phyloP scores from a whole-genome alignment of 768 basidiomycete genomes.

The Mycena filopes region DNA sequence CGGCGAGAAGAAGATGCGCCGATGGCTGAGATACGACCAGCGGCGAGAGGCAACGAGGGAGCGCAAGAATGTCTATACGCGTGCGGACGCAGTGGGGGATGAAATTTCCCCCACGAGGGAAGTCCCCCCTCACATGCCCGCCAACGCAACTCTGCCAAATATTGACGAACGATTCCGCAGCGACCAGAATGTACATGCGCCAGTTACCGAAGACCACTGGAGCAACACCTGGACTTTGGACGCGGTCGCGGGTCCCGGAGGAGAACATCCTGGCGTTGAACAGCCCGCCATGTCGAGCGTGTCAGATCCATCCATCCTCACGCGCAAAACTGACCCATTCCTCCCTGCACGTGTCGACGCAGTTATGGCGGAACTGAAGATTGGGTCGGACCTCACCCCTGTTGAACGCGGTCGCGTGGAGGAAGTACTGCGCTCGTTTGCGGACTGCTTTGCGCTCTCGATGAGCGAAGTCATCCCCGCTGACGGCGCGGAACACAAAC shows the following conservation, averaged over 20 bases:
- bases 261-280: conserved; percentile 8
- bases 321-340: conserved; percentile 32
- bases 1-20: too few species aligned
- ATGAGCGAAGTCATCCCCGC: conserved; percentile 42
- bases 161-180: too few species aligned
- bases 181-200: too few species aligned
- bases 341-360: conserved; percentile 32
- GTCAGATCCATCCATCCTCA: conserved; percentile 2
- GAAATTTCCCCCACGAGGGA: conserved; percentile 24
- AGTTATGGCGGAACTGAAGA: conserved; percentile 26
- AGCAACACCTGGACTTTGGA: conserved; percentile 19
- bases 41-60: too few species aligned
- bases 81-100: conserved; percentile 27
- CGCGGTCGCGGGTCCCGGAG: background rate
- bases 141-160: background rate
- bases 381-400: conserved; percentile 3
- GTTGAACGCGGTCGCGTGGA: conserved; percentile 2
- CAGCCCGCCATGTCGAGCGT: background rate
- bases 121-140: conserved; percentile 17
- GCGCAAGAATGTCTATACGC: too few species aligned
- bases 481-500: conserved; percentile 31
- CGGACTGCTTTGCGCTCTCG: conserved; percentile 52
- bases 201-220: background rate
- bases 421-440: conserved; percentile 39
- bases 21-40: too few species aligned